A percentile compares a stretch with the other conserved stretches of the same genome.
phyloP scores from a whole-genome alignment of 495 filamentous ascomycete species.

The Endocarpon pusillum region DNA sequence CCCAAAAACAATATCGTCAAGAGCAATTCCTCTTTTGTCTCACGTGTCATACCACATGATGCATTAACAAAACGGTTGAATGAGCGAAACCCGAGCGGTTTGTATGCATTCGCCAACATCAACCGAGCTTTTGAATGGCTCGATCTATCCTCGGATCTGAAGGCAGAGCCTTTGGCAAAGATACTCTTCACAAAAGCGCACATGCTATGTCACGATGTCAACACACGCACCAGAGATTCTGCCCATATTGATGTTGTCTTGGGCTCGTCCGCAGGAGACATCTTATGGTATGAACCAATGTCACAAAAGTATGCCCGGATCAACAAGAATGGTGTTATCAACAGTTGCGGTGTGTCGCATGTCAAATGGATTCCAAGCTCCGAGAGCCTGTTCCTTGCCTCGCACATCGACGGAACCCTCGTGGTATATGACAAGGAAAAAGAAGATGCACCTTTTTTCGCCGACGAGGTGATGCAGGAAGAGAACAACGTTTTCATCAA shows the following conservation, averaged over 20 bases:
- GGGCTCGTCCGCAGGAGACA: slow-evolving; percentile 89
- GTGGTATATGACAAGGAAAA: slow-evolving; percentile 98
- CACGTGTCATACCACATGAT: slow-evolving; percentile 84
- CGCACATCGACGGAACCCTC: slow-evolving; percentile 84
- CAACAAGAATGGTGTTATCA: slow-evolving; percentile 92
- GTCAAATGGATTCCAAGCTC: slow-evolving; percentile 88
- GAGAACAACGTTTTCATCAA: slow-evolving; percentile 20
- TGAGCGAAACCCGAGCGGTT: slow-evolving; percentile 59
- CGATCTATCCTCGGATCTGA: slow-evolving; percentile 37
- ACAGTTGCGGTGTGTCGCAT: slow-evolving; percentile 63
- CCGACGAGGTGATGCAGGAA: slow-evolving; percentile 33
- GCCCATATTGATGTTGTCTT: slow-evolving; percentile 81
- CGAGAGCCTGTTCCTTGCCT: slow-evolving; percentile 84
- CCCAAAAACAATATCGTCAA: slow-evolving; percentile 96
- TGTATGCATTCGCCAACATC: slow-evolving; percentile 87
- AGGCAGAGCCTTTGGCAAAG: slow-evolving; percentile 80
- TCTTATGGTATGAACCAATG: slow-evolving; percentile 97
- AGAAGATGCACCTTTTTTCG: slow-evolving; percentile 65
- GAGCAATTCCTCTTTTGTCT: slow-evolving; percentile 94
- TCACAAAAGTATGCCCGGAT: slow-evolving; percentile 88
- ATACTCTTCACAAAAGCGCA: slow-evolving; percentile 93
- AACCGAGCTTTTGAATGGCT: slow-evolving; percentile 85
- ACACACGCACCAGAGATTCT: slow-evolving; percentile 57
- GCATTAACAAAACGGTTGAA: slow-evolving; percentile 54
- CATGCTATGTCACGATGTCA: slow-evolving; percentile 87